A percentile compares a stretch with the other conserved stretches of the same genome.
Evolutionary conservation across 441 rosid genomes (phyloP).

Genomic region (Syzygium malaccense): DNA sequence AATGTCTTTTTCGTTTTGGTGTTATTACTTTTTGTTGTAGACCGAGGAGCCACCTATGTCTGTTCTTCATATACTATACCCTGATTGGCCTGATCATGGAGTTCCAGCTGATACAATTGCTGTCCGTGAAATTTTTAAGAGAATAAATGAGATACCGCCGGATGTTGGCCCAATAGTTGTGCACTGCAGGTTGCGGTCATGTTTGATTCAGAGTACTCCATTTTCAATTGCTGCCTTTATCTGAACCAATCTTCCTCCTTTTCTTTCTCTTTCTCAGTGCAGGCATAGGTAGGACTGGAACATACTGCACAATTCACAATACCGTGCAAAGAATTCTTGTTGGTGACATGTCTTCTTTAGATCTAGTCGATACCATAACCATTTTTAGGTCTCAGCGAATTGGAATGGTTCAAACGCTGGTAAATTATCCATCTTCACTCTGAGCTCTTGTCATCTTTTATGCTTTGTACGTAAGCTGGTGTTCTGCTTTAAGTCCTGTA

Average conservation of each 20-base stretch:
- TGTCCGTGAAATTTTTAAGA: conserved; percentile 78
- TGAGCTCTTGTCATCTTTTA: not conserved
- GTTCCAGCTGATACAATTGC: conserved; percentile 69
- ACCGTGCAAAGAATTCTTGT: conserved; percentile 78
- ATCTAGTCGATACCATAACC: conserved; percentile 55
- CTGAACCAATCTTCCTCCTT: not conserved
- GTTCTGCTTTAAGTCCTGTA: not conserved
- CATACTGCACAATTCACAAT: conserved; percentile 84
- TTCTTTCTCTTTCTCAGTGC: conserved; percentile 49
- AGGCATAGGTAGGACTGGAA: conserved; percentile 96
- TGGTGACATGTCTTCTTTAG: conserved; percentile 81
- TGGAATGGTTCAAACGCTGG: conserved; percentile 95
- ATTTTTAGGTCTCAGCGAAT: conserved; percentile 67
- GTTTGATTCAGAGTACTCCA: not conserved
- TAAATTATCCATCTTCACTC: conserved; percentile 18
- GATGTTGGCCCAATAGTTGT: conserved; percentile 76
- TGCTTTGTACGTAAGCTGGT: not conserved
- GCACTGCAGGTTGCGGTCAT: conserved; percentile 80
- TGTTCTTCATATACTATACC: conserved; percentile 76
- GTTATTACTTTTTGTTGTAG: conserved; percentile 24
- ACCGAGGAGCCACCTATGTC: conserved; percentile 50
- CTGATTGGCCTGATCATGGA: conserved; percentile 98
- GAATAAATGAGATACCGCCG: conserved; percentile 45
- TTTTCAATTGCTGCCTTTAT: not conserved
- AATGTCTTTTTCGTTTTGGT: not conserved